phyloP scores from a whole-genome alignment of 345 rosid species.

The Mangifera indica region DNA sequence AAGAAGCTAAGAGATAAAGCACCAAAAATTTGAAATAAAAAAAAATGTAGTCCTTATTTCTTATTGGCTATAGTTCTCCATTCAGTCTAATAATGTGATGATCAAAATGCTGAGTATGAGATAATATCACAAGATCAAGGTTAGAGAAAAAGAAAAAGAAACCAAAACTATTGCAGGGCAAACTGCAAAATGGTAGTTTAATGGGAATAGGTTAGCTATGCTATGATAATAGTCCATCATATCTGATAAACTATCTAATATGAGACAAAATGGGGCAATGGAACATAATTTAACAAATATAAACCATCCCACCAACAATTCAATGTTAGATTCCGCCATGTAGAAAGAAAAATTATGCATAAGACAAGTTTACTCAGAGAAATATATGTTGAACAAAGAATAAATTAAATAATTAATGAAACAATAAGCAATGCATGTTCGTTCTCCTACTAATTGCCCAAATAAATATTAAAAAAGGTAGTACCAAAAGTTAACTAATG shows the following conservation, averaged over 20 bases:
- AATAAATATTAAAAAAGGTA: not conserved
- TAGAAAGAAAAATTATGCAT: not conserved
- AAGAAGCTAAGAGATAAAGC: too few species aligned
- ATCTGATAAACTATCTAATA: not conserved
- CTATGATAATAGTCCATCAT: not conserved
- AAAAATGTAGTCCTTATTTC: not conserved
- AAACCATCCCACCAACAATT: not conserved
- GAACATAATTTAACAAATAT: not conserved
- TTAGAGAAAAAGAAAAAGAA: not conserved
- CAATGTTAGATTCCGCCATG: not conserved
- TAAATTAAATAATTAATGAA: not conserved
- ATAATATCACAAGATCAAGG: not conserved
- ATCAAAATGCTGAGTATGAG: not conserved
- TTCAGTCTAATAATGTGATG: not conserved
- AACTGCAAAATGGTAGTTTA: not conserved
- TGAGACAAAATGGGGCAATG: not conserved
- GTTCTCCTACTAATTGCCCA: constrained; percentile 6
- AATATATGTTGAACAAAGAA: not conserved
- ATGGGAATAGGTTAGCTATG: not conserved
- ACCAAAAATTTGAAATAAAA: not conserved
- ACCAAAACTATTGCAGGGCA: not conserved
- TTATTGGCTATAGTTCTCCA: not conserved
- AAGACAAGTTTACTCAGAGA: not conserved
- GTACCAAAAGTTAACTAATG: not conserved
- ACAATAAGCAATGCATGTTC: not conserved